Conservation (phyloP, 2,329 filamentous ascomycete genomes). For the Diplodia seriata region DNA sequence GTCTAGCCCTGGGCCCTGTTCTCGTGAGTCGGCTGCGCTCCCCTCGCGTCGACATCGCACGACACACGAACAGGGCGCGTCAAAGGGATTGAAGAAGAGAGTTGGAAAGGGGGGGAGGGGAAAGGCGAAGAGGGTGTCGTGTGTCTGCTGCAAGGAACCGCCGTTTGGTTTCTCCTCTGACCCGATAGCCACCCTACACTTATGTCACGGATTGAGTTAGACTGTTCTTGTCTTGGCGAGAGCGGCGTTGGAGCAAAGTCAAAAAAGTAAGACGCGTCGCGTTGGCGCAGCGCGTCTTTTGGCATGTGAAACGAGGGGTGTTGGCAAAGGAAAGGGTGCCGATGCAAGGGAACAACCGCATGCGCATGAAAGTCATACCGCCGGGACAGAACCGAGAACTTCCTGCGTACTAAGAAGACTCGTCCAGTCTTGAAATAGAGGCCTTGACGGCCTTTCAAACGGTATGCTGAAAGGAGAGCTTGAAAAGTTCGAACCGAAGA, state of each 20-base stretch:
- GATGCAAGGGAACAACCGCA: constrained; percentile 10
- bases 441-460: neutral
- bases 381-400: neutral
- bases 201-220: neutral
- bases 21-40: constrained; percentile 1
- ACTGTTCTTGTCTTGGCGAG: neutral
- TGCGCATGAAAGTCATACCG: neutral
- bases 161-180: neutral
- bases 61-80: constrained; percentile 13
- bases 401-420: neutral
- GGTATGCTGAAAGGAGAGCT: neutral
- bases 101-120: neutral
- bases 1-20: constrained; percentile 1
- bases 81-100: neutral
- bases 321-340: neutral
- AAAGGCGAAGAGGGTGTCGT: constrained; percentile 2
- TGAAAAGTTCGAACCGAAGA: neutral
- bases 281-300: neutral
- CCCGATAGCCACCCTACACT: neutral
- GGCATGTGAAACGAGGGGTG: constrained; percentile 17
- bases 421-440: too few species aligned
- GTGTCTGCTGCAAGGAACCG: constrained; percentile 16
- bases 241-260: neutral
- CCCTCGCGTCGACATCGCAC: constrained; percentile 19
- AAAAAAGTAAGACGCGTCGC: constrained; percentile 22